phyloP scores from a whole-genome alignment of 768 basidiomycete genomes.

The Mycena belliarum region DNA sequence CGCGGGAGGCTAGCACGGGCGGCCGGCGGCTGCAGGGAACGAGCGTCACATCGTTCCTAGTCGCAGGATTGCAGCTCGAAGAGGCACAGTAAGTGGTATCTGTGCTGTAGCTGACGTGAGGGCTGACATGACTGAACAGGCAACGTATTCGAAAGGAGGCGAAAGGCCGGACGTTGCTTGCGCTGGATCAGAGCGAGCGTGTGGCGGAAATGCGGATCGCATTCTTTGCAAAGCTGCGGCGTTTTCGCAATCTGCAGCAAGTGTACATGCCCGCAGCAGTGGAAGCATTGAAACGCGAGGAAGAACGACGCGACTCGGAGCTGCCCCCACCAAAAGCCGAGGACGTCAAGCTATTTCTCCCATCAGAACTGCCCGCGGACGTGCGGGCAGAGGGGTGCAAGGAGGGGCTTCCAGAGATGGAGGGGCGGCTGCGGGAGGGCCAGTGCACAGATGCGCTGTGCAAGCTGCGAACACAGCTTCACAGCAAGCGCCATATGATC shows the following conservation, averaged over 20 bases:
- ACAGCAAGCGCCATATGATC: background rate
- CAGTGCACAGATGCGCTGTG: background rate
- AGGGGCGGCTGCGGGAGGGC: background rate
- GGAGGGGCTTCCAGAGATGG: background rate
- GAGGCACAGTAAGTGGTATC: background rate
- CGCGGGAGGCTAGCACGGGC: background rate
- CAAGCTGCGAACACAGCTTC: background rate
- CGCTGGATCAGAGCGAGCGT: background rate
- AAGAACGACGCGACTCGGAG: background rate
- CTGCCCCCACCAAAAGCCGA: background rate
- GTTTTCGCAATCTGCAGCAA: background rate
- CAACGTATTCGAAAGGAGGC: background rate
- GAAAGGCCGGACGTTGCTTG: background rate
- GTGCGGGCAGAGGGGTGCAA: background rate
- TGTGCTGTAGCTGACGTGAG: background rate
- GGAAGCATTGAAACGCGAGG: background rate
- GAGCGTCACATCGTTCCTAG: background rate
- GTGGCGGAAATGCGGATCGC: background rate
- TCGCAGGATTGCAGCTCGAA: background rate
- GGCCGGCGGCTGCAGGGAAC: background rate
- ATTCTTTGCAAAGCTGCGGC: background rate
- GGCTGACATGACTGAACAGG: background rate
- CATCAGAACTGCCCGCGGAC: background rate
- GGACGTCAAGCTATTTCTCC: background rate
- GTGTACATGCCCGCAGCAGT: background rate